Evolutionary conservation across 1,139 yeast species (phyloP), one percentile per base, ranked within the genome.

Genomic region (Zygoascus hellenicus): DNA sequence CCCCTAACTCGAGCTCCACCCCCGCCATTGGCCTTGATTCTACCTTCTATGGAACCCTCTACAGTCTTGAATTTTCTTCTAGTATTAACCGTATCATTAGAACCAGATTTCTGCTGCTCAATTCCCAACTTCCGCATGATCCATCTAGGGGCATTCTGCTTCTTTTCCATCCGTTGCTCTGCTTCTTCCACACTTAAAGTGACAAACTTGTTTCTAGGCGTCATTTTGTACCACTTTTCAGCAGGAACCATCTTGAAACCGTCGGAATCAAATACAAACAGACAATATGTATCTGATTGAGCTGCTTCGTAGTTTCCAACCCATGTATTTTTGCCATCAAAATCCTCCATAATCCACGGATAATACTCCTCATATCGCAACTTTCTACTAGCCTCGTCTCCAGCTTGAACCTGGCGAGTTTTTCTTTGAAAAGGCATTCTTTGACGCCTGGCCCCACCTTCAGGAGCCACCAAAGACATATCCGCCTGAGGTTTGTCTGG

Each of bases 331-430:
- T 80, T 76, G 48, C 96, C 96, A 58, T 88, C 96, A 64, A 86
- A 90, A 67, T 94, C 98, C 68, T 90, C 97, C 74, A 94, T 72
- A 15, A 94, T 95, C 98, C 98, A 92, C 0, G 98, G 98, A 58
- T 87, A 90, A 62, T 83, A 88, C 67, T 92, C 98, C 66, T 92
- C 98, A 62, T 90, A 92, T 59, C 97, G 75, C 54, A 92, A 69
- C 61, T 80, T 83, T 52, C 94, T 76, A 52, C 88, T 90, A 9
- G 77, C 78, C 57, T 89, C 97, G 59, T 87, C 87, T 63, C 86
- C 79, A 15, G 83, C 76, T 58, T 79, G 80, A 29, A 88, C 79
- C 63, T 90, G 96, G 56, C 92, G 77, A 0, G 97, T 90, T 63
- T 89, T 89, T 56, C 86, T 79, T 60, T 82, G 85, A 61, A 83